Base-by-base conservation (phyloP, 2,329 filamentous ascomycete species). In the Dichotomopilus funicola region DNA sequence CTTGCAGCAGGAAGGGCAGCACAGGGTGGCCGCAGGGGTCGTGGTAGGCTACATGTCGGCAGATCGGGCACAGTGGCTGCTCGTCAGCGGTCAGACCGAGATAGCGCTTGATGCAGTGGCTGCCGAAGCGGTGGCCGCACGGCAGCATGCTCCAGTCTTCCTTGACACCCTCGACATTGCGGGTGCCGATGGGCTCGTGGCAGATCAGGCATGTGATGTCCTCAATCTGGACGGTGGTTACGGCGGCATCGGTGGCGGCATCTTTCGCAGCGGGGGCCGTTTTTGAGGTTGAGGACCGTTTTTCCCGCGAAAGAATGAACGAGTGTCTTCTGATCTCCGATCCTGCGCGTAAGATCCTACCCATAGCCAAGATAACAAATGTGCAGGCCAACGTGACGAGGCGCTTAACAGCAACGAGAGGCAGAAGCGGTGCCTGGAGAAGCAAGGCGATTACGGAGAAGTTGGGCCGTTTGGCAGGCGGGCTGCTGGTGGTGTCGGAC, bases 61-160 rank as follows among this genome's bases (percentile, higher is more conserved):
- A 76, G 57, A 75, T 66, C 49, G 73, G 74, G 54, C 74, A 75
- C 45, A 63, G 64, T 2, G 72, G 70, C 43, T 66, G 62, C 4
- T 67, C 66, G 41, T 70, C 66, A 57, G 68, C 69, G 44, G 68
- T 66, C 52, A 72, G 43, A 47, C 64, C 63, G 10, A 77, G 68
- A 69, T 75, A 76, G 48, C 66, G 67, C 56, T 74, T 74, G 63
- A 75, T 71, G 66, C 74, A 77, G 53, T 67, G 59, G 43, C 67
- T 68, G 43, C 74, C 74, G 61, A 76, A 77, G 34, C 66, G 65
- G 63, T 77, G 74, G 4, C 71, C 71, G 63, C 74, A 77, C 10
- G 73, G 70, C 6, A 77, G 63, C 33, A 62, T 58, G 13, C 70
- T 69, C 73, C 73, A 76, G 3, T 65, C 57, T 61, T 77, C 74